Conservation (phyloP, 2,329 filamentous ascomycete genomes). For the Paraconiothyrium sp. region DNA sequence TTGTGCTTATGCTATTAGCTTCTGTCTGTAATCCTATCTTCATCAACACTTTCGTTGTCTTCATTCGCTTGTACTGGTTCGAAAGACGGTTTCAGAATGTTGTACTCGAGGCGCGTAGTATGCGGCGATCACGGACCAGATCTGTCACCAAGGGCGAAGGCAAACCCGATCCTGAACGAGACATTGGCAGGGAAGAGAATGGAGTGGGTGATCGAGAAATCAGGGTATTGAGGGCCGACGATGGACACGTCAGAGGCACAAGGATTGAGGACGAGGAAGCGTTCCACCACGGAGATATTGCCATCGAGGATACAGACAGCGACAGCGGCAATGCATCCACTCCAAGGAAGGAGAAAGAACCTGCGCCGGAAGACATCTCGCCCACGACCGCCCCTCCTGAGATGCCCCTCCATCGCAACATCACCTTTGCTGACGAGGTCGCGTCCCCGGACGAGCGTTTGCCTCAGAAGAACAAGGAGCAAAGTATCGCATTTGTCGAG, state of each 20-base stretch:
- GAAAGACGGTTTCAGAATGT: constrained; percentile 93
- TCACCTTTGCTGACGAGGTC: constrained; percentile 75
- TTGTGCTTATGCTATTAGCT: constrained; percentile 55
- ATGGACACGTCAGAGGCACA: constrained; percentile 62
- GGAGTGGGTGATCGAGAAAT: constrained; percentile 75
- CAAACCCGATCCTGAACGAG: constrained; percentile 56
- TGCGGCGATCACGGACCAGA: constrained; percentile 72
- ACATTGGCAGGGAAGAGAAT: constrained; percentile 61
- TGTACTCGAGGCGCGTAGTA: constrained; percentile 74
- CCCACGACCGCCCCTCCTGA: constrained; percentile 21
- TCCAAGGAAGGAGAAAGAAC: constrained; percentile 4
- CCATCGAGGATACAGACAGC: constrained; percentile 53
- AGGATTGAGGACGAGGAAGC: constrained; percentile 63
- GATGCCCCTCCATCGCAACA: constrained; percentile 56
- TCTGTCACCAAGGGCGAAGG: constrained; percentile 61
- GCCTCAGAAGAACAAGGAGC: constrained; percentile 68
- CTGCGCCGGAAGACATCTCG: constrained; percentile 26
- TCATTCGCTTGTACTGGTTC: constrained; percentile 96
- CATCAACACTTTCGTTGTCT: constrained; percentile 76
- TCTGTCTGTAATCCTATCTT: constrained; percentile 54
- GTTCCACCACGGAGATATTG: constrained; percentile 52
- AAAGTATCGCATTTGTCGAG: constrained; percentile 88
- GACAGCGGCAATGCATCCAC: constrained; percentile 26
- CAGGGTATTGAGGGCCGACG: constrained; percentile 69
- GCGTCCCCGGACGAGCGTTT: constrained; percentile 66